These are phyloP conservation scores for Talaromyces proteolyticus DNA, from an alignment of 495 filamentous ascomycete genomes.

Conservation along the genomic window DNA sequence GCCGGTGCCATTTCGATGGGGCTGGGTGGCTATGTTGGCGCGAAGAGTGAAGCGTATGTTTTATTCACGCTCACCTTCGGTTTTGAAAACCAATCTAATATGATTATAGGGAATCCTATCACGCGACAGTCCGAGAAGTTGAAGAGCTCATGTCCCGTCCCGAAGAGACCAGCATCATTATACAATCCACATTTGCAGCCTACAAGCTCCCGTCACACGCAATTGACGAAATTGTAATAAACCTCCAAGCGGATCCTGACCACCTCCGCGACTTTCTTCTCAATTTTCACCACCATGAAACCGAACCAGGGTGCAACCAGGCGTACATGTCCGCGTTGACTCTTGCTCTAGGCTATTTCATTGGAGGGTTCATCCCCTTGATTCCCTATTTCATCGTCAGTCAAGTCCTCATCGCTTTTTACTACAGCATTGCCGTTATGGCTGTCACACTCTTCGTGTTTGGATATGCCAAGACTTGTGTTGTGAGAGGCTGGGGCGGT, in stretches of 20 bases:
- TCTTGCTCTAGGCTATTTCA: constrained; percentile 48
- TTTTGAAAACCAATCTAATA: background rate
- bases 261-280: constrained; percentile 51
- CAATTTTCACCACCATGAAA: constrained; percentile 48
- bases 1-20: constrained; percentile 70
- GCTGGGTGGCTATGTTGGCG: constrained; percentile 54
- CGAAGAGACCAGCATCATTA: constrained; percentile 29
- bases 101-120: constrained; percentile 37
- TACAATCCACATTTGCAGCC: constrained; percentile 44
- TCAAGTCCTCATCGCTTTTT: constrained; percentile 37
- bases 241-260: constrained; percentile 39
- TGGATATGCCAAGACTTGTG: constrained; percentile 47
- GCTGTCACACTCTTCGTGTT: constrained; percentile 44
- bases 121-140: constrained; percentile 40
- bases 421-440: constrained; percentile 43
- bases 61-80: background rate
- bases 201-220: constrained; percentile 40
- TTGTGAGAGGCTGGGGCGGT: constrained; percentile 31
- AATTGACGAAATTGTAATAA: constrained; percentile 34
- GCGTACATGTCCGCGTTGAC: constrained; percentile 41
- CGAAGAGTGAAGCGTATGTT: constrained; percentile 55
- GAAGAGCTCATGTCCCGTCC: constrained; percentile 31
- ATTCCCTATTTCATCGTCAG: constrained; percentile 45
- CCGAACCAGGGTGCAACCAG: constrained; percentile 43
- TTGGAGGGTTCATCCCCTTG: constrained; percentile 51